Conservation (phyloP, 768 basidiomycete genomes). For the Tulasnella sp. region DNA sequence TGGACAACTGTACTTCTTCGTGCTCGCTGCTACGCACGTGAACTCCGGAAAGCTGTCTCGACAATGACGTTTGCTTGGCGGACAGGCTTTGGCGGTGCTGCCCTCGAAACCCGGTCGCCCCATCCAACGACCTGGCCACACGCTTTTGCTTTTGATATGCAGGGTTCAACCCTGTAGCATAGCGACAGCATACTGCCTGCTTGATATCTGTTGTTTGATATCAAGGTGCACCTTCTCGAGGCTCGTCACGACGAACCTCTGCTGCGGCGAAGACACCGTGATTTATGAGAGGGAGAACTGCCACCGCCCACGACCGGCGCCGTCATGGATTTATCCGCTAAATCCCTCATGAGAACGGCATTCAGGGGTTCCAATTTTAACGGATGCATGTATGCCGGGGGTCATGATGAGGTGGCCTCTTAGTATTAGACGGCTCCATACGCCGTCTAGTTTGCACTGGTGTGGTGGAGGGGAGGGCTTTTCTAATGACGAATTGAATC, state of each 20-base stretch:
- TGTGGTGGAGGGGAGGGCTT: neutral
- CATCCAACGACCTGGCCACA: neutral
- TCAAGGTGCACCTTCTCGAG: neutral
- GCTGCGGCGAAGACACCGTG: neutral
- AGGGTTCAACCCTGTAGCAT: neutral
- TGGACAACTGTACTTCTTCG: constrained; percentile 38
- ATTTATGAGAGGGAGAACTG: neutral
- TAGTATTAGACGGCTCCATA: neutral
- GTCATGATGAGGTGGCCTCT: neutral
- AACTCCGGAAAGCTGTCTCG: neutral
- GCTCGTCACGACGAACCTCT: neutral
- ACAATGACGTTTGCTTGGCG: neutral
- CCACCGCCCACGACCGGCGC: neutral
- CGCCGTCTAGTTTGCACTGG: neutral
- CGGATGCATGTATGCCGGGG: neutral
- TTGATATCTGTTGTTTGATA: neutral
- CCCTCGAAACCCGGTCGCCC: neutral
- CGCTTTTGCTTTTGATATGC: neutral
- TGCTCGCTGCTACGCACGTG: neutral
- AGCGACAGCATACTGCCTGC: neutral
- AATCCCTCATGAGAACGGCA: neutral
- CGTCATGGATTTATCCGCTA: neutral
- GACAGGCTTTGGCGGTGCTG: neutral
- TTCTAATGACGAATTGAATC: neutral
- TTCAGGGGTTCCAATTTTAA: neutral